A percentile compares a stretch with the other conserved stretches of the same genome.
phyloP scores from a whole-genome alignment of 768 basidiomycete species.

The Sistotremastrum niveocremeum region DNA sequence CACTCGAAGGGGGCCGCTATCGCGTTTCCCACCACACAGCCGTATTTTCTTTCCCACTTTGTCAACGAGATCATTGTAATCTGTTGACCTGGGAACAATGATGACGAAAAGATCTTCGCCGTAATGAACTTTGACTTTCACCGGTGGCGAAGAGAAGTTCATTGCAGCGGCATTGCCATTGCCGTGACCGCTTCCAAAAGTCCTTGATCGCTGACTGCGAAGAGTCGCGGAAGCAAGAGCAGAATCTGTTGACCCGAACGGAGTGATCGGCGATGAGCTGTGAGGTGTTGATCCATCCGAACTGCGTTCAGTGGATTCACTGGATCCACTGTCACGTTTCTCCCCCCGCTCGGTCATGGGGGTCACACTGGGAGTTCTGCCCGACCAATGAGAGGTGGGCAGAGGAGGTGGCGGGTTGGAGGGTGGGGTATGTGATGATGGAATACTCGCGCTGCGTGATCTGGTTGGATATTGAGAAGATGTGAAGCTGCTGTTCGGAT shows the following conservation, averaged over 20 bases:
- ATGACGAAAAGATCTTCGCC: conserved; percentile 93
- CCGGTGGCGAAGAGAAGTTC: conserved; percentile 25
- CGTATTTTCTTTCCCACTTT: conserved; percentile 89
- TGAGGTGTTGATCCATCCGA: conserved; percentile 74
- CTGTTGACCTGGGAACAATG: conserved; percentile 67
- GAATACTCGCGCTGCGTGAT: conserved; percentile 71
- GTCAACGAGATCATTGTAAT: conserved; percentile 75
- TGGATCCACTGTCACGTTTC: conserved; percentile 77
- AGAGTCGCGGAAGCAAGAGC: conserved; percentile 47
- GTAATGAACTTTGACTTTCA: conserved; percentile 92
- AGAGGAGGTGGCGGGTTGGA: conserved; percentile 41
- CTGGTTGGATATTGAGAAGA: conserved; percentile 30
- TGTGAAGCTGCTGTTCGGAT: conserved; percentile 3
- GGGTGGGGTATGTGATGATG: conserved; percentile 51
- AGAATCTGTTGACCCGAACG: conserved; percentile 82
- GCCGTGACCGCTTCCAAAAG: conserved; percentile 30
- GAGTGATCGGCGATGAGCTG: conserved; percentile 76
- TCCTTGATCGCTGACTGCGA: conserved; percentile 41
- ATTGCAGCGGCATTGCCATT: conserved; percentile 1
- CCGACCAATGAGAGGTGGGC: conserved; percentile 33
- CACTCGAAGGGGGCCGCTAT: conserved; percentile 70
- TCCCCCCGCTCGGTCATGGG: conserved; percentile 17
- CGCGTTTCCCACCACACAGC: conserved; percentile 70
- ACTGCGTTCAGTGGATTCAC: conserved; percentile 68
- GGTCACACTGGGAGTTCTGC: conserved; percentile 8